Evolutionary conservation across 306 rosid species (phyloP).

Genomic region (Citrullus colocynthis): DNA sequence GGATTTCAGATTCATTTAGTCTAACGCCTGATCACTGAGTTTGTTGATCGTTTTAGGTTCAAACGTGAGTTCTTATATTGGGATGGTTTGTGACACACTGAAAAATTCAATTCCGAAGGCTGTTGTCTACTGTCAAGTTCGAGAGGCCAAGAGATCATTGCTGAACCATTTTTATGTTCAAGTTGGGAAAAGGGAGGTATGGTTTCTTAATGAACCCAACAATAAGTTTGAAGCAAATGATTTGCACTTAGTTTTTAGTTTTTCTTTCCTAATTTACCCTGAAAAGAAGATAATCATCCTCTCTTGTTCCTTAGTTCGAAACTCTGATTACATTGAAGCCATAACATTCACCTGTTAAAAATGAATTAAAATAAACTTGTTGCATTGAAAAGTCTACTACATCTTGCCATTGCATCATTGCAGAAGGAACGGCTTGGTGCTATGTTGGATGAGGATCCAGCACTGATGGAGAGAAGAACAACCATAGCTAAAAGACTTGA

Average conservation of each 20-base stretch:
- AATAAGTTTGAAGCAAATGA: not conserved
- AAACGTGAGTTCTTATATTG: constrained; percentile 75
- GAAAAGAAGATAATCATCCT: not conserved
- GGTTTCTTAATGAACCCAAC: not conserved
- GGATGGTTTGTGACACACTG: constrained; percentile 76
- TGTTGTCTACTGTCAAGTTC: constrained; percentile 95
- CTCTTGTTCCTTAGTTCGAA: not conserved
- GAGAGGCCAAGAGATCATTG: constrained; percentile 94
- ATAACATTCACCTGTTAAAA: not conserved
- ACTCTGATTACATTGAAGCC: not conserved
- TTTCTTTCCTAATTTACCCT: not conserved
- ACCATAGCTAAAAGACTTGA: constrained; percentile 81
- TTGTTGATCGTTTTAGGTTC: constrained; percentile 46
- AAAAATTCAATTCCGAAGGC: constrained; percentile 92
- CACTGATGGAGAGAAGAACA: constrained; percentile 75
- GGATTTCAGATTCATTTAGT: not conserved
- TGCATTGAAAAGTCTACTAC: not conserved
- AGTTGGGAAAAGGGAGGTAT: constrained; percentile 87
- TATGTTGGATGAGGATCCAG: constrained; percentile 93
- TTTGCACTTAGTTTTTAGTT: not conserved
- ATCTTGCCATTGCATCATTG: constrained; percentile 11
- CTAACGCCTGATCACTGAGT: not conserved
- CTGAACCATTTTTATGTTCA: constrained; percentile 67
- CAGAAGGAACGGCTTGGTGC: constrained; percentile 89
- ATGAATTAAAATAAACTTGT: not conserved